phyloP scores from a whole-genome alignment of 768 basidiomycete species.

The Leucocoprinus leucothites region DNA sequence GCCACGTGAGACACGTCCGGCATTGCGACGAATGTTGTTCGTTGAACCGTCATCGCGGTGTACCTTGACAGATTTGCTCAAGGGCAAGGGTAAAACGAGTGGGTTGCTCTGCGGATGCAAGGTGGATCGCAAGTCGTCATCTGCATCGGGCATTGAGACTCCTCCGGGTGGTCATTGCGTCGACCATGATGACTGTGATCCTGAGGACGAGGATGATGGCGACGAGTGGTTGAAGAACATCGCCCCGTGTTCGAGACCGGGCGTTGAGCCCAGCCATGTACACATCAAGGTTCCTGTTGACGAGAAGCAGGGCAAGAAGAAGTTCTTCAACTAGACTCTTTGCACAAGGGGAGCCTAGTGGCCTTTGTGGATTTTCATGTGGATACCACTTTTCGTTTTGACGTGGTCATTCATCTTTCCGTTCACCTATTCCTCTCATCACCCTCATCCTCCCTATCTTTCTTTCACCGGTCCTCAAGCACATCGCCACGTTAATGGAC shows the following conservation, averaged over 20 bases:
- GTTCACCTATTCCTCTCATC: neutral
- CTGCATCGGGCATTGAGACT: conserved; percentile 23
- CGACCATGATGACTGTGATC: conserved; percentile 64
- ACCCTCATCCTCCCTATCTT: neutral
- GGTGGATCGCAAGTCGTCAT: conserved; percentile 15
- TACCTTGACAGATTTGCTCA: conserved; percentile 88
- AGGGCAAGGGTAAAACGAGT: conserved; percentile 71
- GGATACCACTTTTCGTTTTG: neutral
- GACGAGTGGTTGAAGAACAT: conserved; percentile 88
- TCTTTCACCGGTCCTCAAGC: too few species aligned
- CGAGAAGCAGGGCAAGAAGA: conserved; percentile 66
- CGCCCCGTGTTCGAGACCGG: conserved; percentile 55
- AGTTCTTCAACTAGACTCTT: conserved; percentile 55
- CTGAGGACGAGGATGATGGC: conserved; percentile 72
- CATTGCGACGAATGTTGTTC: conserved; percentile 90
- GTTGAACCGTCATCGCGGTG: conserved; percentile 87
- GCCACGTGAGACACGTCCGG: conserved; percentile 88
- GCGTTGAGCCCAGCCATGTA: conserved; percentile 48
- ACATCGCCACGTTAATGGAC: neutral
- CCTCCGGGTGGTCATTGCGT: conserved; percentile 47
- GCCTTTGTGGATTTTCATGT: neutral
- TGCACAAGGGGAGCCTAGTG: neutral
- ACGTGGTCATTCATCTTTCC: neutral
- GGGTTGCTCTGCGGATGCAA: conserved; percentile 82
- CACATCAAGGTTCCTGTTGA: conserved; percentile 76